These are phyloP conservation scores for Pyrenophora seminiperda DNA, from an alignment of 2,329 filamentous ascomycete species.

Conservation along the genomic window DNA sequence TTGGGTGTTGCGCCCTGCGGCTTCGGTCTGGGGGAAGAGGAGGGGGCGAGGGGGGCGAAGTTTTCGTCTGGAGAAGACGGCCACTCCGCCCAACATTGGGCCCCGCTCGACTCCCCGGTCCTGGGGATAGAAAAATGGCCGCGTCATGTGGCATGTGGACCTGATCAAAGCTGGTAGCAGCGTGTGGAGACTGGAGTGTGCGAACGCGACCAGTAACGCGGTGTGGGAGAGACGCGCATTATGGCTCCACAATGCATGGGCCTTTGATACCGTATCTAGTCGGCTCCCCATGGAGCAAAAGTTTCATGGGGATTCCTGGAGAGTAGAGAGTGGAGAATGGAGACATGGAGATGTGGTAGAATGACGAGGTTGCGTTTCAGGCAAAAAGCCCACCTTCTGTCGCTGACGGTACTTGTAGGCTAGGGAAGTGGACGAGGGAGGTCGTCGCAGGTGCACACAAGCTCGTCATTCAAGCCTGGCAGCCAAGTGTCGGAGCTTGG, in stretches of 20 bases:
- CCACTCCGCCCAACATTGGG: conserved; percentile 10
- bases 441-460: conserved; percentile 1
- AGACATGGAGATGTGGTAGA: background rate
- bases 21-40: conserved; percentile 7
- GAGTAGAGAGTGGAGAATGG: too few species aligned
- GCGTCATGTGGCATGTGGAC: conserved; percentile 2
- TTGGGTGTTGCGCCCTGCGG: conserved; percentile 1
- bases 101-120: background rate
- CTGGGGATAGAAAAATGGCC: conserved; percentile 2
- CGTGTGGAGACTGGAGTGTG: background rate
- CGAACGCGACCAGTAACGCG: background rate
- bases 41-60: conserved; percentile 10
- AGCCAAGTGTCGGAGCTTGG: conserved; percentile 10
- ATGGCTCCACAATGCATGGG: conserved; percentile 1
- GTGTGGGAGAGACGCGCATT: background rate
- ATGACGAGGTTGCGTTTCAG: too few species aligned
- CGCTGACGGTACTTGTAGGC: too few species aligned
- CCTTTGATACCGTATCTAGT: background rate
- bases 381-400: too few species aligned
- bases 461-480: conserved; percentile 5
- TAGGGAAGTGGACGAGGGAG: background rate
- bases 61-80: conserved; percentile 4
- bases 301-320: background rate
- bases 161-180: background rate
- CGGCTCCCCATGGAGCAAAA: background rate